Evolutionary conservation across 2,329 filamentous ascomycete species (phyloP).

Genomic region (Calonectria crousiana): DNA sequence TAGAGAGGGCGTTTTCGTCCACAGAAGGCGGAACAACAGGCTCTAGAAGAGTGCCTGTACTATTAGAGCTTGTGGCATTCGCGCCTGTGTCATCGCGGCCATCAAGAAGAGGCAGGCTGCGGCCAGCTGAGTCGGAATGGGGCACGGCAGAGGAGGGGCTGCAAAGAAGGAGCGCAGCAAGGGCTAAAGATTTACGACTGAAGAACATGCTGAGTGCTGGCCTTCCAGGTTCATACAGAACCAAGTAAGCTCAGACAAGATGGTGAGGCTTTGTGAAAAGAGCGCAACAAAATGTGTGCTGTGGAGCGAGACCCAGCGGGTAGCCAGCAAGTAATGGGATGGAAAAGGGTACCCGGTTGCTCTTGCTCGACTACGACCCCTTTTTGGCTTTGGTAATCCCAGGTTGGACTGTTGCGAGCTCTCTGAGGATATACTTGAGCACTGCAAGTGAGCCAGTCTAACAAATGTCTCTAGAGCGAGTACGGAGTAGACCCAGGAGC

Average conservation of each 20-base stretch:
- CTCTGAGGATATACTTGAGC: not conserved
- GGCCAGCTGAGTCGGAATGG: not conserved
- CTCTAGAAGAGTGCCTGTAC: conserved; percentile 1
- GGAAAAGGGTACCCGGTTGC: too few species aligned
- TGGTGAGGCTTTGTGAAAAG: not conserved
- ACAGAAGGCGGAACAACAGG: conserved; percentile 28
- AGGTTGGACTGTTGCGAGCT: not conserved
- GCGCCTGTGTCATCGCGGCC: not conserved
- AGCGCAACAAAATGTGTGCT: not conserved
- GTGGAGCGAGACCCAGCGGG: too few species aligned
- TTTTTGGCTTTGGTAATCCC: not conserved
- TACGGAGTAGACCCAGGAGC: not conserved
- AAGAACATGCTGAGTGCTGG: not conserved
- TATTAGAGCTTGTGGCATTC: not conserved
- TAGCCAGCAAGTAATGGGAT: not conserved
- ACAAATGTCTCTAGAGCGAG: not conserved
- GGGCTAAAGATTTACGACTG: not conserved
- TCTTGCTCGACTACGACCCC: not conserved
- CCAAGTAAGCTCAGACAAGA: not conserved
- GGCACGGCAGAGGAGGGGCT: not conserved
- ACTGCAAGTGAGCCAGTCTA: not conserved
- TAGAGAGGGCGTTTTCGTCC: conserved; percentile 9
- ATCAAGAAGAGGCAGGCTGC: not conserved
- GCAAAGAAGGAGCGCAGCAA: not conserved
- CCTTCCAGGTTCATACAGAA: not conserved